A percentile compares a stretch with the other conserved stretches of the same genome.
Evolutionary conservation across 371 early-diverging fungal genomes (phyloP).

Genomic region (Sporodiniella umbellata): DNA sequence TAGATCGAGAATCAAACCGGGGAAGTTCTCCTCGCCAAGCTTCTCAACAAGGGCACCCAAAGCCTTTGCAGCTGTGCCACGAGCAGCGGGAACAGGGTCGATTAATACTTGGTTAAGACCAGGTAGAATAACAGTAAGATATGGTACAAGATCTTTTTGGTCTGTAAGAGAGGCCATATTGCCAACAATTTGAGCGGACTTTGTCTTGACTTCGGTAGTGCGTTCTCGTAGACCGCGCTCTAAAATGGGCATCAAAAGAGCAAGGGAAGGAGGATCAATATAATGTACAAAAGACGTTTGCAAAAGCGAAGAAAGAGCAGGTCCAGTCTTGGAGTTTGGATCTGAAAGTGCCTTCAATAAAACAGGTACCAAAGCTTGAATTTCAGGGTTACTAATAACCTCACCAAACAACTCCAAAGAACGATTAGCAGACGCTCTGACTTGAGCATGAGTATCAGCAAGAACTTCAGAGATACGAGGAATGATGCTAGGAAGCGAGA

Average conservation of each 20-base stretch:
- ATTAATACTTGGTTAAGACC: conserved; percentile 84
- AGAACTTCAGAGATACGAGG: conserved; percentile 90
- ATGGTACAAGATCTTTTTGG: conserved; percentile 85
- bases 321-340: conserved; percentile 81
- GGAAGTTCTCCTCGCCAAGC: conserved; percentile 93
- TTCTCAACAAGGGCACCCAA: conserved; percentile 89
- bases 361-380: conserved; percentile 84
- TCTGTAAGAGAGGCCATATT: conserved; percentile 95
- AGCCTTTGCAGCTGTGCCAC: conserved; percentile 92
- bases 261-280: conserved; percentile 95
- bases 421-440: conserved; percentile 84
- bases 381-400: conserved; percentile 97
- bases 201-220: conserved; percentile 86
- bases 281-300: conserved; percentile 96
- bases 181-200: conserved; percentile 95
- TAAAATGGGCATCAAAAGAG: conserved; percentile 92
- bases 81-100: conserved; percentile 96
- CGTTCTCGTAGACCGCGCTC: conserved; percentile 92
- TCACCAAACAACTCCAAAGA: conserved; percentile 88
- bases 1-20: conserved; percentile 84
- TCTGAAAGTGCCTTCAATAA: conserved; percentile 88
- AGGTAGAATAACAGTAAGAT: conserved; percentile 81
- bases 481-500: conserved; percentile 88
- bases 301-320: conserved; percentile 81
- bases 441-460: conserved; percentile 91